Conservation (phyloP, 2,329 filamentous ascomycete genomes). For the Alternaria sp. region DNA sequence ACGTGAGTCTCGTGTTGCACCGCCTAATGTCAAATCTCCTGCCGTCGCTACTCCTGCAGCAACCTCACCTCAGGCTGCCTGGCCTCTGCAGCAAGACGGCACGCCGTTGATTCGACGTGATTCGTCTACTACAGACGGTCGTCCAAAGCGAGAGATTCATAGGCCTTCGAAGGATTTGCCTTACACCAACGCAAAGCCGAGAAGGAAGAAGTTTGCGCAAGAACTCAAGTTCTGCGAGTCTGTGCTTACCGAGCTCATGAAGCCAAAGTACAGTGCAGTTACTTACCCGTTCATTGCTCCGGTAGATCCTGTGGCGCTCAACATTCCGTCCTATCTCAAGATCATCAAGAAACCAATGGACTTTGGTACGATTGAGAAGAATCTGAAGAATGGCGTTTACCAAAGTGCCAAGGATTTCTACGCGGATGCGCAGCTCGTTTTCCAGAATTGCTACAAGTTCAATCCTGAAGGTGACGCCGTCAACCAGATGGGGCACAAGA, state of each 20-base stretch:
- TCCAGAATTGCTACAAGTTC: constrained; percentile 91
- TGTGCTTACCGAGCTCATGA: constrained; percentile 78
- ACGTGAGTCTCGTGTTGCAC: constrained; percentile 57
- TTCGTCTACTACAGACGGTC: constrained; percentile 77
- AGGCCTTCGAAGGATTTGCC: constrained; percentile 90
- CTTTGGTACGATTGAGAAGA: constrained; percentile 78
- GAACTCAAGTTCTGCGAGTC: constrained; percentile 92
- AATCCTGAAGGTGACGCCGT: constrained; percentile 83
- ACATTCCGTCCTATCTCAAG: constrained; percentile 91
- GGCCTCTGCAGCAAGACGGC: constrained; percentile 79
- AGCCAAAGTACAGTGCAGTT: constrained; percentile 71
- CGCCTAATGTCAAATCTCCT: constrained; percentile 57
- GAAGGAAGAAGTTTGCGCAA: constrained; percentile 87
- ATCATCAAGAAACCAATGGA: constrained; percentile 99
- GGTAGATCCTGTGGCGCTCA: constrained; percentile 91
- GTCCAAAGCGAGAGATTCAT: constrained; percentile 93
- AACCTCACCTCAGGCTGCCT: constrained; percentile 62
- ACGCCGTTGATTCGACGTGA: constrained; percentile 85
- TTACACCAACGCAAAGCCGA: constrained; percentile 81
- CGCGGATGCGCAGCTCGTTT: constrained; percentile 80
- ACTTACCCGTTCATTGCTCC: constrained; percentile 81
- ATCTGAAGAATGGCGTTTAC: constrained; percentile 81
- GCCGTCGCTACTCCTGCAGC: constrained; percentile 48
- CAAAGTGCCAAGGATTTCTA: constrained; percentile 85
- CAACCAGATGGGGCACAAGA: constrained; percentile 72